Evolutionary conservation across 1,139 yeast species (phyloP), one percentile per base, ranked within the genome.

Genomic region (Spencermartinsiella ligniputridi): DNA sequence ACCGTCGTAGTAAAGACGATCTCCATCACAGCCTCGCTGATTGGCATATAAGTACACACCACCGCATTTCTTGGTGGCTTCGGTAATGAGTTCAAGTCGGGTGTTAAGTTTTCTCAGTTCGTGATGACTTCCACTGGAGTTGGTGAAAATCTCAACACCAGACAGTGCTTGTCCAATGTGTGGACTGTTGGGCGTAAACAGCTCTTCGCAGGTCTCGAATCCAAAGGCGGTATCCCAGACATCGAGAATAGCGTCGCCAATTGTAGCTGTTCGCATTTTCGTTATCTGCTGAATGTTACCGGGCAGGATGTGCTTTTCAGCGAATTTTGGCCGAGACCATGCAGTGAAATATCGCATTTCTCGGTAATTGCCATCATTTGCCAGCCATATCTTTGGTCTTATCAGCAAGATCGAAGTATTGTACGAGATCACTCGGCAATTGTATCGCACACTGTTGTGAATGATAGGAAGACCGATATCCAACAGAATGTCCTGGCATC

Each of bases 11-110:
- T 94, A 92, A 43, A 92, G 69, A 49, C 99, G 75, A 62, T 94
- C 99, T 53, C 99, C 99, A 64, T 94, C 99, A 64, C 99, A 92
- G 4, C 99, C 99, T 51, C 84, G 82, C 67, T 94, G 99, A 63
- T 92, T 92, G 18, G 98, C 80, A 60, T 92, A 92, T 44, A 92
- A 70, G 59, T 92, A 92, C 22, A 92, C 80, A 34, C 99, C 99
- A 37, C 99, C 99, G 62, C 97, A 89, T 64, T 92, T 89, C 47
- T 87, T 78, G 3, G 97, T 89, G 1, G 98, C 98, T 62, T 86
- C 96, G 24, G 81, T 78, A 55, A 92, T 94, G 57, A 94, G 75
- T 46, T 83, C 78, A 69, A 92, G 71, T 56, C 99, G 75, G 3
- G 89, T 83, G 64, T 90, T 79, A 54, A 92, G 74, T 62, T 92